Evolutionary conservation across 2,329 filamentous ascomycete genomes (phyloP).

Genomic region (Penicillium italicum): DNA sequence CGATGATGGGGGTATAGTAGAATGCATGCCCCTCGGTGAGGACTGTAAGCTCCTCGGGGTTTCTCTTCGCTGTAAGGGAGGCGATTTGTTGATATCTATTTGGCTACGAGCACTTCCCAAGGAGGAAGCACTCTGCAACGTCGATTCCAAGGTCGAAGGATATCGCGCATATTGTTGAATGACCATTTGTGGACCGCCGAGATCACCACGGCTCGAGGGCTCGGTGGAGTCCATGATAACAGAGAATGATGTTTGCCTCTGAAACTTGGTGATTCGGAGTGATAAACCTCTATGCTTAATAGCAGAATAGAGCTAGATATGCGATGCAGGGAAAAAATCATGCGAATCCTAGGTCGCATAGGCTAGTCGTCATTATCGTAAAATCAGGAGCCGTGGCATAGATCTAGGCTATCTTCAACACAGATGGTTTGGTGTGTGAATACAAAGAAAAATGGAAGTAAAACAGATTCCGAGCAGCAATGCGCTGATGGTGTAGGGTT

Average conservation of each 20-base stretch:
- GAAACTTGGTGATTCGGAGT: neutral
- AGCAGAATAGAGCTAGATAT: neutral
- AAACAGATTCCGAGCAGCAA: neutral
- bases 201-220: constrained; percentile 25
- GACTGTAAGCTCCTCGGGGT: constrained; percentile 40
- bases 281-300: neutral
- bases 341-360: constrained; percentile 9
- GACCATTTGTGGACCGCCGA: constrained; percentile 29
- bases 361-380: constrained; percentile 5
- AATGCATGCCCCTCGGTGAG: constrained; percentile 35
- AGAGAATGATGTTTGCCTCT: constrained; percentile 35
- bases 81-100: constrained; percentile 33
- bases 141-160: constrained; percentile 33
- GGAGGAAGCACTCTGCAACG: constrained; percentile 38
- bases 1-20: constrained; percentile 26
- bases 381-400: neutral
- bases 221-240: constrained; percentile 27
- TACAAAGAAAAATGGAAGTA: neutral
- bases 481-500: constrained; percentile 3
- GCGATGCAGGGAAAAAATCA: constrained; percentile 9
- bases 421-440: neutral
- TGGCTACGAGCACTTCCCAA: constrained; percentile 35
- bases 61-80: constrained; percentile 37
- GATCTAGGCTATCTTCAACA: constrained; percentile 2
- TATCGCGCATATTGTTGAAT: constrained; percentile 42